Base-by-base conservation (phyloP, 2,329 filamentous ascomycete genomes). In the Aphanoascus verrucosus region DNA sequence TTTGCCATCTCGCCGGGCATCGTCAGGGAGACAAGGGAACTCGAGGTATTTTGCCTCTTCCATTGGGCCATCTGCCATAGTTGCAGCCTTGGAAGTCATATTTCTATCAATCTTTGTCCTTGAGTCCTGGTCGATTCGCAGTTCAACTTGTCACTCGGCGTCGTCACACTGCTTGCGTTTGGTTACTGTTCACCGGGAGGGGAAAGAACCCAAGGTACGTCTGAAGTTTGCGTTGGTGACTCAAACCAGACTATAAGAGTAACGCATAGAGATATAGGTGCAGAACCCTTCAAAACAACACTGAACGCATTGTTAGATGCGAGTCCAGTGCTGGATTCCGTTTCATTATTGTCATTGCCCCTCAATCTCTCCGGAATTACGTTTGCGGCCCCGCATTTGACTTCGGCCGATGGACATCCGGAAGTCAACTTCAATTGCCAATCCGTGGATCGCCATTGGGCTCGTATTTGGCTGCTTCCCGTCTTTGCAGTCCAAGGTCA, bases 11-110 rank as follows among this genome's bases (percentile, higher is more conserved):
- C 72, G 66, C 54, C 65, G 74, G 55, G 72, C 75, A 61, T 68
- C 76, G 57, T 74, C 74, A 56, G 73, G 75, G 17, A 77, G 72
- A 61, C 76, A 74, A 49, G 75, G 74, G 62, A 83, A 84, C 57
- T 76, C 69, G 57, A 83, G 73, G 60, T 80, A 83, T 52, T 72
- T 73, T 38, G 74, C 65, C 55, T 75, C 73, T 58, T 72, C 69
- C 28, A 44, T 43, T 4, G 51, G 44, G 11, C 44, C 37, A 42
- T 49, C 50, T 46, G 37, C 32, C 32, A 35, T 8, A 7, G 42
- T 15, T 7, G 42, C 14, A 9, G 31, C 34, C 40, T 31, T 38
- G 9, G 43, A 46, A 40, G 32, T 11, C 50, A 52, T 52, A 14
- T 40, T 44, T 52, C 17, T 17, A 45, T 35, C 20, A 15, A 9